phyloP scores from a whole-genome alignment of 257 asterid genomes.

The Lantana camara region DNA sequence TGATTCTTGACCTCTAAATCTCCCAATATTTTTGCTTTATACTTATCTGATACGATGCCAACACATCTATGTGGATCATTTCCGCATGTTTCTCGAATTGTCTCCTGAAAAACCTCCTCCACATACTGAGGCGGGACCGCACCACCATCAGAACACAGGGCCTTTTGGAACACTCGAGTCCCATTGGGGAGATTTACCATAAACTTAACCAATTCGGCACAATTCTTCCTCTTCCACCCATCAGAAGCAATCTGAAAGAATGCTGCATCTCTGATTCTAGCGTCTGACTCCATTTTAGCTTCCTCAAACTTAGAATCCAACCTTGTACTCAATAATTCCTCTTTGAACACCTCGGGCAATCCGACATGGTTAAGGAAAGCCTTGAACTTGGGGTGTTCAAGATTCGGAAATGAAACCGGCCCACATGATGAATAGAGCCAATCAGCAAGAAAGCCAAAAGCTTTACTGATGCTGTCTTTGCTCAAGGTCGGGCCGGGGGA shows the following conservation, averaged over 20 bases:
- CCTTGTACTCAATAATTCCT: conserved; percentile 54
- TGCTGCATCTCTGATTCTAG: conserved; percentile 66
- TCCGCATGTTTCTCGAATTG: conserved; percentile 52
- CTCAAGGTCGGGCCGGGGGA: conserved; percentile 57
- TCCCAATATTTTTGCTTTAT: conserved; percentile 64
- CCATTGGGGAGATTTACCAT: conserved; percentile 81
- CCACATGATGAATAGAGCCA: conserved; percentile 84
- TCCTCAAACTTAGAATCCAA: conserved; percentile 73
- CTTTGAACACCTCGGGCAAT: conserved; percentile 54
- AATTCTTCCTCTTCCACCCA: conserved; percentile 65
- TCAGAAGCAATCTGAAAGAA: conserved; percentile 74
- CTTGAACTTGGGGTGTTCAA: conserved; percentile 82
- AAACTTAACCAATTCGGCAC: conserved; percentile 47
- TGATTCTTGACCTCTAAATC: conserved; percentile 63
- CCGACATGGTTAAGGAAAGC: conserved; percentile 79
- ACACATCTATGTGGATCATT: conserved; percentile 57
- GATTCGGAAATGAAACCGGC: conserved; percentile 57
- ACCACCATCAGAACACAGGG: conserved; percentile 44
- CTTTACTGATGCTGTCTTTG: conserved; percentile 61
- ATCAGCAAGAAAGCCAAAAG: conserved; percentile 62
- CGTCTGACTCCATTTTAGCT: conserved; percentile 60
- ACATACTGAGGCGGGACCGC: conserved; percentile 62
- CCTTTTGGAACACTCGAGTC: conserved; percentile 67
- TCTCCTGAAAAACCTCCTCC: conserved; percentile 75
- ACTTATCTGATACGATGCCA: conserved; percentile 81